Base-by-base conservation (phyloP, 352 stramenopile species). In the Phytophthora tentaculata region DNA sequence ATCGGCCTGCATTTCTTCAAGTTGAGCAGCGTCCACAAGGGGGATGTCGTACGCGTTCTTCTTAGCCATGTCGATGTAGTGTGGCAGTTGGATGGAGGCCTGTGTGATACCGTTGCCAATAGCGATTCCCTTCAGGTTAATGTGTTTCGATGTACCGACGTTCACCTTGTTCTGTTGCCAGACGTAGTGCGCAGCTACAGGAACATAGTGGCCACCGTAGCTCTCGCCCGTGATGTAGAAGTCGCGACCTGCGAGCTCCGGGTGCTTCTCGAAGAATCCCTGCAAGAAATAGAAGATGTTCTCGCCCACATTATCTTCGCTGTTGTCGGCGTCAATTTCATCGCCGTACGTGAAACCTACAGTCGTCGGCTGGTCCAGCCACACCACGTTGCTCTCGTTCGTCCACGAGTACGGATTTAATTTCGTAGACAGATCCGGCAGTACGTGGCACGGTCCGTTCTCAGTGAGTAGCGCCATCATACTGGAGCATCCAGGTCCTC, bases 221-320 rank as follows among this genome's bases (percentile, higher is more conserved):
- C 77, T 90, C 69, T 93, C 83, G 17, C 85, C 85, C 14, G 82
- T 85, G 48, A 91, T 77, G 75, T 84, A 94, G 35, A 92, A 85
- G 23, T 82, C 73, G 3, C 79, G 79, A 24, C 66, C 74, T 2
- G 69, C 29, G n/a, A 94, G 72, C 61, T 86, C 72, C 17, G 82
- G 83, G 62, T 90, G 84, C 45, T 87, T 77, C 17, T 75, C 59
- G 28, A 92, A 67, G 70, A 89, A 91, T 43, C 77, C 76, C 22
- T 90, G 80, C 16, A 93, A 50, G 61, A 91, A 93, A 47, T 76
- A 79, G 69, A 79, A 91, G 29, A 91, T 86, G 66, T 91, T 90
- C 28, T 83, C 79, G 9, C 80, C 83, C 29, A 91, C 83, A 43
- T 86, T 61, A 39, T 77, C 61, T 41, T 91, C 83, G 35, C 63